Evolutionary conservation across 2,329 filamentous ascomycete genomes (phyloP), one percentile per base, ranked within the genome.

Genomic region (Fusarium nanum): DNA sequence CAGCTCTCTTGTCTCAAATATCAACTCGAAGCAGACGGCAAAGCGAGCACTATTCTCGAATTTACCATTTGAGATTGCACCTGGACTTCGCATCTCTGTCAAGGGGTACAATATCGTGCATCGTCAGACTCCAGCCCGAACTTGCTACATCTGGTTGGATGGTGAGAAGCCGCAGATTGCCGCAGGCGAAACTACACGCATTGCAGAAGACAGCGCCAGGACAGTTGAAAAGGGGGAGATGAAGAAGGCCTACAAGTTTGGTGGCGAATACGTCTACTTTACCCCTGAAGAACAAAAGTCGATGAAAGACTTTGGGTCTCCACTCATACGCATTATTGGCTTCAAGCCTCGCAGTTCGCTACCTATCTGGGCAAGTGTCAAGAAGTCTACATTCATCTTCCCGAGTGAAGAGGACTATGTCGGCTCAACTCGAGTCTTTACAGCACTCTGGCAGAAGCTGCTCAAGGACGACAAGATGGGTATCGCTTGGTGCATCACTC

Each of bases 221-320:
- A 88, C 89, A 0, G 89, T 98, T 1, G 91, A 97, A 68, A 94
- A 94, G 73, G 82, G 82, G 5, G 94, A 98, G 75, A 88, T 97
- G 22, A 92, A 92, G 63, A 98, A 96, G 79, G 96, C 95, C 0
- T 99, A 96, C 84, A 98, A 96, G 75, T 98, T 98, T 76, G 96
- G 95, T 14, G 94, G 93, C 41, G 93, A 97, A 71, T 93, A 93
- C 49, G 89, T 99, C 48, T 87, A 91, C 50, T 99, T 99, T 78
- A 90, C 90, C 0, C 87, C 90, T 1, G 94, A 98, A 34, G 95
- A 99, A 78, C 89, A 95, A 64, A 91, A 91, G 61, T 83, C 87
- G 22, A 85, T 99, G 62, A 90, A 91, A 66, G 84, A 93, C 71
- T 97, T 97, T 74, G 95, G 94, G 5, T 86, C 92, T 3, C 93